Percentiles rank a stretch among this genome's conserved stretches.
Evolutionary conservation across 2,329 filamentous ascomycete species (phyloP).

Genomic region (Arthrobotrys pseudoclavata): DNA sequence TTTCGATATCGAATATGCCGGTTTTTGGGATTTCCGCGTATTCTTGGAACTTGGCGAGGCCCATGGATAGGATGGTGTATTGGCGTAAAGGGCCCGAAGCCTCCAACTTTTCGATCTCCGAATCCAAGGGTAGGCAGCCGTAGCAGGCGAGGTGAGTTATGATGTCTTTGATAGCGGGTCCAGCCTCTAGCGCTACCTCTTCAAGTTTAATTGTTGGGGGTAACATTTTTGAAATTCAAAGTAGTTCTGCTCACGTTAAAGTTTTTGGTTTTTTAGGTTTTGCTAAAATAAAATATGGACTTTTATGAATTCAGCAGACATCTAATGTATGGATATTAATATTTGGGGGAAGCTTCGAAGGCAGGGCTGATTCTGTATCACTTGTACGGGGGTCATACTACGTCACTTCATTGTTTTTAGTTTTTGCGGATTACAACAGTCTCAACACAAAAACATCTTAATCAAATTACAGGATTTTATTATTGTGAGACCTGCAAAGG

Average conservation of each 20-base stretch:
- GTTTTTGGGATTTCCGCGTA: not conserved
- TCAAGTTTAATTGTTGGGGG: not conserved
- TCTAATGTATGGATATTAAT: too few species aligned
- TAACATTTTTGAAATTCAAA: too few species aligned
- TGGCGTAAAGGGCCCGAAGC: not conserved
- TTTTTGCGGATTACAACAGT: too few species aligned
- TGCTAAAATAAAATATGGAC: not conserved
- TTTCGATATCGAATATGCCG: constrained; percentile 1
- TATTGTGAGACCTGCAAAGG: too few species aligned
- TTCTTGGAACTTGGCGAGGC: constrained; percentile 4
- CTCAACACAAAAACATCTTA: too few species aligned
- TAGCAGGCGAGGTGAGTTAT: not conserved
- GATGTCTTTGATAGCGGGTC: not conserved
- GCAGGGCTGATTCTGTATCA: too few species aligned
- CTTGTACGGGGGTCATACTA: too few species aligned
- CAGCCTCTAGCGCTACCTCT: not conserved
- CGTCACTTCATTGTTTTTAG: too few species aligned
- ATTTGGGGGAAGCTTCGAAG: too few species aligned
- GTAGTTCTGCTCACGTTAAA: not conserved
- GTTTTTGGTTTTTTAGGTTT: not conserved
- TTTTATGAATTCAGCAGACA: too few species aligned
- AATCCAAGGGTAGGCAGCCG: not conserved
- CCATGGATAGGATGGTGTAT: not conserved
- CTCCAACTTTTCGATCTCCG: not conserved
- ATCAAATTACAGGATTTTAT: too few species aligned